Conservation (phyloP, 352 stramenopile species). For the Aphanomyces cochlioides region DNA sequence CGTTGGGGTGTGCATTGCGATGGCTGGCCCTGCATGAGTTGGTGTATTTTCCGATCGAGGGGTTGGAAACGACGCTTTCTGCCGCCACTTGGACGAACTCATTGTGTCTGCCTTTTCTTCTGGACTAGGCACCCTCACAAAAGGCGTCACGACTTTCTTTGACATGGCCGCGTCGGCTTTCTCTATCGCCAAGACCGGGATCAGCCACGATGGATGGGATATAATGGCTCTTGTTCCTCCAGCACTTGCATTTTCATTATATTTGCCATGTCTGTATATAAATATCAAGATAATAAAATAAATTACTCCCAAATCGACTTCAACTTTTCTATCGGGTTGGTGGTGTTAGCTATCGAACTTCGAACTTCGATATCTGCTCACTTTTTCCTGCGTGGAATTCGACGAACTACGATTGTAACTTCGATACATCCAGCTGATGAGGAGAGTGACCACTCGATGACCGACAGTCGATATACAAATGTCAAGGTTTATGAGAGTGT, state of each 20-base stretch:
- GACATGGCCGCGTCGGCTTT: not conserved
- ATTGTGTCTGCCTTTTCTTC: not conserved
- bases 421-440: too few relatives aligned
- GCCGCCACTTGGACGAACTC: not conserved
- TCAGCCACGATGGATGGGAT: too few relatives aligned
- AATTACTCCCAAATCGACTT: not conserved
- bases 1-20: constrained; percentile 1
- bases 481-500: too few relatives aligned
- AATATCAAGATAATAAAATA: not conserved
- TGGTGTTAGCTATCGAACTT: not conserved
- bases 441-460: too few relatives aligned
- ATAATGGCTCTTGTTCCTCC: too few relatives aligned
- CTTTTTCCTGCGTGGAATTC: too few relatives aligned
- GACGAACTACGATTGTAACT: too few relatives aligned
- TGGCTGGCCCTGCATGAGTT: not conserved
- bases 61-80: not conserved
- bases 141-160: constrained; percentile 14
- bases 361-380: constrained; percentile 4
- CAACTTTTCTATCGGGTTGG: constrained; percentile 3
- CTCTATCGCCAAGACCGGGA: not conserved
- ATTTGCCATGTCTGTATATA: not conserved
- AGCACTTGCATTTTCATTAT: too few relatives aligned
- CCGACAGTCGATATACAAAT: too few relatives aligned
- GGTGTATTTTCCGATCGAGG: not conserved
- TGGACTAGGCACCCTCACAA: constrained; percentile 7